Conservation (phyloP, 768 basidiomycete species). For the Panus rudis region DNA sequence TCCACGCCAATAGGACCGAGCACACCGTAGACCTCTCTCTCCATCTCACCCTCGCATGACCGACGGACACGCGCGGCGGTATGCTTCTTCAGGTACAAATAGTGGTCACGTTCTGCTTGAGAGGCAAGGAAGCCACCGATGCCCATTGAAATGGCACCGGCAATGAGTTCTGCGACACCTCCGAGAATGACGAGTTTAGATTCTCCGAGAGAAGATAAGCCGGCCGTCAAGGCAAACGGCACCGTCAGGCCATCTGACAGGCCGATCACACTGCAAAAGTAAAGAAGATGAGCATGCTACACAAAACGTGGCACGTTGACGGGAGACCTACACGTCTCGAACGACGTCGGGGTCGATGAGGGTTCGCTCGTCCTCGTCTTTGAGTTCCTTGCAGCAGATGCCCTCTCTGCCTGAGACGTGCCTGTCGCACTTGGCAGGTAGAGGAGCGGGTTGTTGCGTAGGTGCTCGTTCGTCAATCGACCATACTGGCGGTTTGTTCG, state of each 20-base stretch:
- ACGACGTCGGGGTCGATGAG: conserved; percentile 84
- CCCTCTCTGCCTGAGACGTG: conserved; percentile 45
- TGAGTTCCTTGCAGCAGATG: conserved; percentile 86
- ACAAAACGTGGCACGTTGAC: not conserved
- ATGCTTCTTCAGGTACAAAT: conserved; percentile 67
- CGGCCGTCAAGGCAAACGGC: conserved; percentile 86
- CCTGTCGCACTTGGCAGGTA: conserved; percentile 52
- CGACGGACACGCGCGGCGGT: conserved; percentile 79
- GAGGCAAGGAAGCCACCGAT: conserved; percentile 97
- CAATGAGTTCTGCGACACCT: conserved; percentile 92
- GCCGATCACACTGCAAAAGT: conserved; percentile 65
- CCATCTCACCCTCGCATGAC: conserved; percentile 92
- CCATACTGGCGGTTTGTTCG: conserved; percentile 60
- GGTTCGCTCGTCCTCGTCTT: conserved; percentile 68
- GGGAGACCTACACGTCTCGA: conserved; percentile 65
- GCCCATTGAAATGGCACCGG: conserved; percentile 97
- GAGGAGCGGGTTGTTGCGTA: conserved; percentile 33
- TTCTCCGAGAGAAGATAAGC: conserved; percentile 82
- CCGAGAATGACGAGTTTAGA: conserved; percentile 90
- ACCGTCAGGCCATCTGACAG: conserved; percentile 87
- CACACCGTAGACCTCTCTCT: conserved; percentile 86
- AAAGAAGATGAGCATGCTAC: conserved; percentile 2
- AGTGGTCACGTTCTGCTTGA: conserved; percentile 94
- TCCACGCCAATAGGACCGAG: conserved; percentile 89
- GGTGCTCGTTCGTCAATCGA: conserved; percentile 40